Conservation (phyloP, 2,329 filamentous ascomycete genomes). For the Calonectria multiphialidica region DNA sequence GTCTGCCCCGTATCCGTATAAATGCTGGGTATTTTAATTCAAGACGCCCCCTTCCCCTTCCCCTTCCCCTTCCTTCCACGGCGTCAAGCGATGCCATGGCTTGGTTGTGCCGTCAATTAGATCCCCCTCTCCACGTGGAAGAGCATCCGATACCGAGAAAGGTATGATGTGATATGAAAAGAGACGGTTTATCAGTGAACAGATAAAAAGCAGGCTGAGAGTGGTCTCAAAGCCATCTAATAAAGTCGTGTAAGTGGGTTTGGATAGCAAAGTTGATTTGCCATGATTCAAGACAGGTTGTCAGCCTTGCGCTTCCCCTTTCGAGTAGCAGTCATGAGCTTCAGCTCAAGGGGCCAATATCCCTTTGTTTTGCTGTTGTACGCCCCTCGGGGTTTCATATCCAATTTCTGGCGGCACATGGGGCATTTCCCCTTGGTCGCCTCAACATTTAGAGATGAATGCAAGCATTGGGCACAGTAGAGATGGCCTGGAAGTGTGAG, state of each 20-base stretch:
- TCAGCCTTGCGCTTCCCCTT: constrained; percentile 60
- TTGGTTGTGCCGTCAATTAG: neutral
- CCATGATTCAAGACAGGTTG: constrained; percentile 39
- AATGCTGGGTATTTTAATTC: constrained; percentile 43
- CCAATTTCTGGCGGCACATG: constrained; percentile 72
- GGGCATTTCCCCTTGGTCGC: constrained; percentile 69
- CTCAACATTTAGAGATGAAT: constrained; percentile 70
- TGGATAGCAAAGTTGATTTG: neutral
- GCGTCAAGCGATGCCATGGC: neutral
- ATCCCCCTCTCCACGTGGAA: neutral
- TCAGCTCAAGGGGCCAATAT: constrained; percentile 71
- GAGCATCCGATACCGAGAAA: neutral
- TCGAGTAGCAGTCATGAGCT: constrained; percentile 69
- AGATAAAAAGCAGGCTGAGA: neutral
- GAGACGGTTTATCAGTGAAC: neutral
- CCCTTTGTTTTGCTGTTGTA: constrained; percentile 63
- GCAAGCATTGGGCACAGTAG: constrained; percentile 73
- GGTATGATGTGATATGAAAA: neutral
- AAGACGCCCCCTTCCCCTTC: constrained; percentile 27
- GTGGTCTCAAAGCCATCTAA: neutral
- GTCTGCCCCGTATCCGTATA: constrained; percentile 40
- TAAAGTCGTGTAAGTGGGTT: neutral
- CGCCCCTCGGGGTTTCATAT: constrained; percentile 55
- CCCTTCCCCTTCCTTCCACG: constrained; percentile 12
- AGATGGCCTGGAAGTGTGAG: constrained; percentile 65